Conservation (phyloP, 2,329 filamentous ascomycete genomes). For the Cordyceps cateniannulata region DNA sequence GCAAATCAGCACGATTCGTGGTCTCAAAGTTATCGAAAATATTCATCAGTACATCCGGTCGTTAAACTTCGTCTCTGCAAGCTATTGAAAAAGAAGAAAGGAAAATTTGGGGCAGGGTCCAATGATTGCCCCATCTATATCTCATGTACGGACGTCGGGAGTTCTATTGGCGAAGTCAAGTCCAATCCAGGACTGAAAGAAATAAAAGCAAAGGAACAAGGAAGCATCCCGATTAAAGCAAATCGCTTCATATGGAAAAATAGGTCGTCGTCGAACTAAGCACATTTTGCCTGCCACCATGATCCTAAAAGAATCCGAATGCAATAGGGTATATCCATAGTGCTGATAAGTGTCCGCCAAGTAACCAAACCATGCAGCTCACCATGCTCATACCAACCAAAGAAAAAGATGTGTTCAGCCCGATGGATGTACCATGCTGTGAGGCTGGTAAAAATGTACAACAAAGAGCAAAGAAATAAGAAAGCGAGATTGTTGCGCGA, state of each 20-base stretch:
- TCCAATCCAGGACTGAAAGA: background rate
- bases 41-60: slow-evolving; percentile 10
- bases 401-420: background rate
- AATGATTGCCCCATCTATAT: slow-evolving; percentile 7
- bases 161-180: background rate
- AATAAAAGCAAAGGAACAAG: background rate
- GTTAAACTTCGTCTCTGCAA: slow-evolving; percentile 6
- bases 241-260: background rate
- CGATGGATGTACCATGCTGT: background rate
- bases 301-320: background rate
- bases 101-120: background rate
- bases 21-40: background rate
- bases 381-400: background rate
- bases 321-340: background rate
- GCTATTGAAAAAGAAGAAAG: background rate
- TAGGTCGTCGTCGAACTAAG: background rate
- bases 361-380: background rate
- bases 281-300: background rate
- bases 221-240: background rate
- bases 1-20: background rate
- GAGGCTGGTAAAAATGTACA: slow-evolving; percentile 3
- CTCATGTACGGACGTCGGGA: background rate
- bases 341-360: background rate
- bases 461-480: background rate
- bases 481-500: too few species aligned